Evolutionary conservation across 371 early-diverging fungal genomes (phyloP).

Genomic region (Lichtheimia ramosa): DNA sequence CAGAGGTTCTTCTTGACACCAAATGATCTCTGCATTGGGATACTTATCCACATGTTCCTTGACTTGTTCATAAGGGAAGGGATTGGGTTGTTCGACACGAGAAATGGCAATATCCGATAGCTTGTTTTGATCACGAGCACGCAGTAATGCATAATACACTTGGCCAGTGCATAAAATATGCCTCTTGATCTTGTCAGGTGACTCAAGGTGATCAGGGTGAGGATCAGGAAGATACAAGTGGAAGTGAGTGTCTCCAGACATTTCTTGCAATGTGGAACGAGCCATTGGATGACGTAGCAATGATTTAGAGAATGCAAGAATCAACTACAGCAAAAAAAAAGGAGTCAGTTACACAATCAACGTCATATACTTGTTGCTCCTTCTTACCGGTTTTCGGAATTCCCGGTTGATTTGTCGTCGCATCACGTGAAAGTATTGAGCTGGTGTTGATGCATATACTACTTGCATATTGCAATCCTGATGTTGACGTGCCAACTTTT

Average conservation of each 20-base stretch:
- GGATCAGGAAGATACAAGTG: constrained; percentile 89
- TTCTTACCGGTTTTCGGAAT: constrained; percentile 86
- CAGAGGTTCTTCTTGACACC: constrained; percentile 95
- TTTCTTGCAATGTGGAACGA: constrained; percentile 79
- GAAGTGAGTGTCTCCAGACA: constrained; percentile 84
- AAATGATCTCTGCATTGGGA: constrained; percentile 86
- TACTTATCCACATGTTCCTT: constrained; percentile 87
- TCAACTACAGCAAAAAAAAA: constrained; percentile 53
- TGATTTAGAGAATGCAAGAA: constrained; percentile 89
- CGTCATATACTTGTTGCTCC: background rate
- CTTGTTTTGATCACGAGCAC: constrained; percentile 87
- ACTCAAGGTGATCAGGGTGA: constrained; percentile 73
- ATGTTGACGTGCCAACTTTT: constrained; percentile 84
- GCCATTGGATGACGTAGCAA: constrained; percentile 94
- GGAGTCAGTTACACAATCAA: background rate
- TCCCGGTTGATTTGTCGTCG: constrained; percentile 95
- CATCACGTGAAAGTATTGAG: constrained; percentile 95
- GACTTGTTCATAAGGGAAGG: constrained; percentile 95
- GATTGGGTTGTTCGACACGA: constrained; percentile 92
- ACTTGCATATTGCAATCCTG: constrained; percentile 98
- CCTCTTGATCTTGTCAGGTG: constrained; percentile 79
- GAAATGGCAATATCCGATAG: constrained; percentile 87
- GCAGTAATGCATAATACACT: constrained; percentile 90
- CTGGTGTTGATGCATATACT: constrained; percentile 92
- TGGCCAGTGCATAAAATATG: constrained; percentile 95